Evolutionary conservation across 495 filamentous ascomycete genomes (phyloP).

Genomic region (Evansstolkia leycettana): DNA sequence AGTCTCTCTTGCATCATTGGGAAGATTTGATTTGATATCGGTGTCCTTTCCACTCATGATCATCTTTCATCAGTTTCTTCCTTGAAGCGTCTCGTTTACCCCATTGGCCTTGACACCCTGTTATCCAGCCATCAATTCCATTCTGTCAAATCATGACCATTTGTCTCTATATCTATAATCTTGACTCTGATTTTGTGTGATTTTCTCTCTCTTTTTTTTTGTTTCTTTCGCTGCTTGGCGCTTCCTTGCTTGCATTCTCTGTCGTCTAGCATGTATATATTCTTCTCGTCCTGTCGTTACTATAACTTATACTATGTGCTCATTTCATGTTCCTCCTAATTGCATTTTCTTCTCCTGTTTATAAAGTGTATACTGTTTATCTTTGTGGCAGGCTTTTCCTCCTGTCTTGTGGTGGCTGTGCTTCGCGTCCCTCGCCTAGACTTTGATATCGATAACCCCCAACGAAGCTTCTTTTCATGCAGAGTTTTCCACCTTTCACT

Average conservation of each 20-base stretch:
- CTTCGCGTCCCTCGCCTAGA: too few relatives aligned
- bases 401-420: too few relatives aligned
- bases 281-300: too few relatives aligned
- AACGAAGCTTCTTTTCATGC: too few relatives aligned
- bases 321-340: too few relatives aligned
- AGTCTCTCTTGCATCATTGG: neutral
- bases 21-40: neutral
- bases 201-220: neutral
- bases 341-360: too few relatives aligned
- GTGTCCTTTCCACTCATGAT: neutral
- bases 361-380: too few relatives aligned
- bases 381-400: too few relatives aligned
- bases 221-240: neutral
- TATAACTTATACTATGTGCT: too few relatives aligned
- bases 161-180: neutral
- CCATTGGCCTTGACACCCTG: neutral
- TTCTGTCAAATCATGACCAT: neutral
- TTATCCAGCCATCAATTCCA: neutral
- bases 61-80: too few relatives aligned
- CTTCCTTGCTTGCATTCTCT: neutral
- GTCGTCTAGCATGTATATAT: neutral
- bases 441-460: too few relatives aligned
- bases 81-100: neutral
- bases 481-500: too few relatives aligned
- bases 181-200: conserved; percentile 7